Conservation (phyloP, 2,329 filamentous ascomycete species). For the Calycina herbarum region DNA sequence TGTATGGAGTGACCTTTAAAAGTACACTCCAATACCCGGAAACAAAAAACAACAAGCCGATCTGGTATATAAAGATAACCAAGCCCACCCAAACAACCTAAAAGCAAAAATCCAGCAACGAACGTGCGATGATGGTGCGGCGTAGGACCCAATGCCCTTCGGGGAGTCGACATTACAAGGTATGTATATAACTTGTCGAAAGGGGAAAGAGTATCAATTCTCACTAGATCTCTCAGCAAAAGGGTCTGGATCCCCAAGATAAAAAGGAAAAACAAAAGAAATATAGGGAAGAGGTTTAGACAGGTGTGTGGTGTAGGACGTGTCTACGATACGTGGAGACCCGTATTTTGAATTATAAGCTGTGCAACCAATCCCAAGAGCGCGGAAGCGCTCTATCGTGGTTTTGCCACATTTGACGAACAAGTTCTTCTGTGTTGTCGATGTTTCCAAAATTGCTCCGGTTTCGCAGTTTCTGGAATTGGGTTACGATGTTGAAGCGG, state of each 20-base stretch:
- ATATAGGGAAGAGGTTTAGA: not conserved
- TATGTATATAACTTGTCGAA: not conserved
- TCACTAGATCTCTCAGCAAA: not conserved
- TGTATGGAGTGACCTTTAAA: not conserved
- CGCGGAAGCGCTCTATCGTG: slow-evolving; percentile 17
- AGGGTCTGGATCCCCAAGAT: not conserved
- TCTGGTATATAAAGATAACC: not conserved
- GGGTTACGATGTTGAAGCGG: slow-evolving; percentile 9
- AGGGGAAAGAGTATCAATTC: not conserved
- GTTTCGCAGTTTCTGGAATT: slow-evolving; percentile 22
- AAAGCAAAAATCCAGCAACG: not conserved
- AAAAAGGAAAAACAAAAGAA: not conserved
- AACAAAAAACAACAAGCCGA: not conserved
- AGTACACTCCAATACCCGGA: not conserved
- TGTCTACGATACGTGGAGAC: slow-evolving; percentile 25
- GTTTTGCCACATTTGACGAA: slow-evolving; percentile 26
- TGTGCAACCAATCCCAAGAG: slow-evolving; percentile 24
- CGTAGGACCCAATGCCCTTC: not conserved
- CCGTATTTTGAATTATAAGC: slow-evolving; percentile 19
- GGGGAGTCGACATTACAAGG: not conserved
- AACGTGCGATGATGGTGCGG: not conserved
- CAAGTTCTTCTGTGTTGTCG: slow-evolving; percentile 18
- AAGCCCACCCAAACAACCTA: not conserved
- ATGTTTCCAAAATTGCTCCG: slow-evolving; percentile 30
- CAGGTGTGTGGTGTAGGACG: not conserved